phyloP scores from a whole-genome alignment of 2,329 filamentous ascomycete genomes.

The Acrocalymma vagum region DNA sequence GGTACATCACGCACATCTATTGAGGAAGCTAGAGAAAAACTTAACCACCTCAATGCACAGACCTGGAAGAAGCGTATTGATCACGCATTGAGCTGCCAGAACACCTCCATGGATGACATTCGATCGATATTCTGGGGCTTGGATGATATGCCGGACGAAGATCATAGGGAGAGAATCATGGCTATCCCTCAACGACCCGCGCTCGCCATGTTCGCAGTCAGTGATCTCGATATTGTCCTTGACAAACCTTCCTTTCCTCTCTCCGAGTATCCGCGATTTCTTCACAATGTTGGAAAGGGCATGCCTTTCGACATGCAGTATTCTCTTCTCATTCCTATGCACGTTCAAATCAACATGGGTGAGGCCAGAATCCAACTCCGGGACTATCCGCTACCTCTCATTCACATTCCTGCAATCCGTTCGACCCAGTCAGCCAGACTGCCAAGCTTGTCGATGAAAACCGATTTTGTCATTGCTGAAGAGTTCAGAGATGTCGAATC shows the following conservation, averaged over 20 bases:
- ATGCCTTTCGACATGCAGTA: constrained; percentile 94
- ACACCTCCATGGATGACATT: constrained; percentile 78
- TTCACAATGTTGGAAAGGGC: constrained; percentile 92
- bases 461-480: constrained; percentile 95
- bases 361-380: constrained; percentile 86
- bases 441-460: constrained; percentile 82
- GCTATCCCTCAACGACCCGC: constrained; percentile 86
- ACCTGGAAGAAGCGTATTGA: constrained; percentile 95
- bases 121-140: constrained; percentile 82
- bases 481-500: constrained; percentile 86
- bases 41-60: constrained; percentile 83
- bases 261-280: constrained; percentile 80
- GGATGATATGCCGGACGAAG: constrained; percentile 82
- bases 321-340: constrained; percentile 87
- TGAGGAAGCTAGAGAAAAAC: constrained; percentile 76
- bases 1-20: constrained; percentile 76
- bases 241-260: constrained; percentile 95
- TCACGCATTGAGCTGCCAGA: constrained; percentile 73
- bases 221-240: constrained; percentile 82
- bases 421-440: constrained; percentile 79
- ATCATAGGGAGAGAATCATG: constrained; percentile 85
- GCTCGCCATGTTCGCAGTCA: constrained; percentile 80
- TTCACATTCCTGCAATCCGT: constrained; percentile 88
- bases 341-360: constrained; percentile 86
- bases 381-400: constrained; percentile 90